Evolutionary conservation across 1,139 yeast genomes (phyloP), one percentile per base, ranked within the genome.

Genomic region (Pichia sp.): DNA sequence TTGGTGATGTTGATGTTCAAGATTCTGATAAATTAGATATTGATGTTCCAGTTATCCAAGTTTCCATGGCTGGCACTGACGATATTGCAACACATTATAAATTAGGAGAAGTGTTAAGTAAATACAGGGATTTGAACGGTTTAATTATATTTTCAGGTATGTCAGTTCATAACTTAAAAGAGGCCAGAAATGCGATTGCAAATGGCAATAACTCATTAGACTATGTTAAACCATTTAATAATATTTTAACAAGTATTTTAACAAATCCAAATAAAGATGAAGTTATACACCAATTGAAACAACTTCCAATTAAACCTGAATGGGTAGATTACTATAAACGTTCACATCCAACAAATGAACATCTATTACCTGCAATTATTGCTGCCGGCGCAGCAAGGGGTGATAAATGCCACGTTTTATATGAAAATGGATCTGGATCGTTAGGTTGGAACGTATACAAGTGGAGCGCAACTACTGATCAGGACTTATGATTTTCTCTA

Each of bases 301-400:
- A 64, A 39, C 51, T 76, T 45, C 61, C 72, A 49, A 45, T 58
- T 20, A 59, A 64, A 18, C 58, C 64, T 1, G 52, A 63, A 20
- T 58, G 68, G 50, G 56, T 53, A 4, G 57, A 62, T 15, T 63
- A 82, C 26, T 68, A 80, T 44, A 62, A 63, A 42, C 59, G 64
- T 34, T 84, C 92, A 0, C 94, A 85, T 63, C 94, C 94, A 7
- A 77, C 88, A 0, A 68, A 79, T 43, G 94, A 85, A 54, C 95
- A 85, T 63, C 77, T 85, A 51, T 65, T 80, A 55, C 94, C 95
- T 0, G 59, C 82, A 4, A 78, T 80, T 30, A 86, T 80, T 40
- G 89, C 82, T 2, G 71, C 79, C 11, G 92, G 90, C 13, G 72
- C 82, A 22, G 71, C 77, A 16, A 66, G 66, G 3, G 57, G 55